Evolutionary conservation across 1,284 basidiomycete species (phyloP), one percentile per base, ranked within the genome.

Genomic region (Lignosus rhinocerotis): DNA sequence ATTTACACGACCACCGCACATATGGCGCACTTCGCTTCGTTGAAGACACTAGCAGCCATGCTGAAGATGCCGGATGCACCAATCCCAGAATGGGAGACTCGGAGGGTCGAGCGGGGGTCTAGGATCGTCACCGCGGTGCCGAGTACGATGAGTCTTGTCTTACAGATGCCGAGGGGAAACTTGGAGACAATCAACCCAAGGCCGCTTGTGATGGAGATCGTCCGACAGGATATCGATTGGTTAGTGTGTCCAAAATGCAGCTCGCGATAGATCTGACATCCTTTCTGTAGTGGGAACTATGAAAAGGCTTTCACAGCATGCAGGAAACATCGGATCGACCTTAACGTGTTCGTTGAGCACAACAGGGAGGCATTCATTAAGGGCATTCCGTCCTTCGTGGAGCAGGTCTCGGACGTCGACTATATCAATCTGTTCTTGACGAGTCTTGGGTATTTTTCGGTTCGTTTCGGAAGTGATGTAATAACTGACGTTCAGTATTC

Each of bases 131-230:
- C 88, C 0, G 89, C 88, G 11, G 88, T 96, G 0, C 90, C 94
- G 2, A 93, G 88, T 61, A 78, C 85, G 8, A 98, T 97, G 93
- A 88, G 83, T 63, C 74, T 98, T 16, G 91, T 99, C 1, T 76
- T 99, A 12, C 97, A 99, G 76, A 99, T 99, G 95, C 97, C 96
- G 0, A 79, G 97, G 65, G 97, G 97, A 0, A 99, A 99, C 73
- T 72, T 99, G 54, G 97, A 99, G 77, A 98, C 94, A 0, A 89
- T 99, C 56, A 93, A 90, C 67, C 97, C 97, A 1, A 80, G 97
- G 34, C 92, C 96, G 1, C 77, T 99, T 60, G 95, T 98, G 3
- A 86, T 98, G 74, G 84, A 89, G 52, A 87, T 92, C 3, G 88
- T 96, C 1, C 80, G 82, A 53, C 78, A 84, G 50, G 90, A 94